Percentiles rank a stretch among this genome's conserved stretches.
These are phyloP conservation scores for Torrubiella hemipterigena DNA, from an alignment of 2,329 filamentous ascomycete species.

Conservation along the genomic window DNA sequence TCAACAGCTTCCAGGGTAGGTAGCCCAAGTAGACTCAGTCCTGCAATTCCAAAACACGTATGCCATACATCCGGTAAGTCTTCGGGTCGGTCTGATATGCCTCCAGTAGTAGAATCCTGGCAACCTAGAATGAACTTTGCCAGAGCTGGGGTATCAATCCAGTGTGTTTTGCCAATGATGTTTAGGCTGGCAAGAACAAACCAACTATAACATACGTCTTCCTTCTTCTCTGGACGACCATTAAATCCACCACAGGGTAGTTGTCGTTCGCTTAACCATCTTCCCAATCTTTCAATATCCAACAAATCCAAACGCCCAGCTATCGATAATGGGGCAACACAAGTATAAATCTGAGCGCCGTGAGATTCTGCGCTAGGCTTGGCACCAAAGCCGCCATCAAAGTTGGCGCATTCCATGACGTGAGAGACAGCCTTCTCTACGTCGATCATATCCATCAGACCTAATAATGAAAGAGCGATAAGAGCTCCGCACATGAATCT, in stretches of 20 bases:
- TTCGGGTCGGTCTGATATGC: slow-evolving; percentile 80
- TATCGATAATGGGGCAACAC: slow-evolving; percentile 76
- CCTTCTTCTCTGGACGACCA: slow-evolving; percentile 85
- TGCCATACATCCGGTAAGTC: slow-evolving; percentile 98
- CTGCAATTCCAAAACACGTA: slow-evolving; percentile 79
- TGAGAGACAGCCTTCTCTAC: slow-evolving; percentile 70
- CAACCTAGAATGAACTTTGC: slow-evolving; percentile 73
- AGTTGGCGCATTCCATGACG: slow-evolving; percentile 74
- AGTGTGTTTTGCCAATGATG: slow-evolving; percentile 79
- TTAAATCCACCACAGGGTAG: slow-evolving; percentile 80
- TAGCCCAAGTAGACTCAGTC: slow-evolving; percentile 71
- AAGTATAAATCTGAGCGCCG: slow-evolving; percentile 91
- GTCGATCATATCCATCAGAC: slow-evolving; percentile 60
- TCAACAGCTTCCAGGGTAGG: slow-evolving; percentile 71
- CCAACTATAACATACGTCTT: slow-evolving; percentile 98
- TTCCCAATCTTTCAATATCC: slow-evolving; percentile 68
- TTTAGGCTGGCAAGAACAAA: slow-evolving; percentile 90
- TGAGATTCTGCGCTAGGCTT: slow-evolving; percentile 88
- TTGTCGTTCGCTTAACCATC: slow-evolving; percentile 91
- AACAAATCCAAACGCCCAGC: slow-evolving; percentile 71
- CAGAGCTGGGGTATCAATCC: slow-evolving; percentile 80
- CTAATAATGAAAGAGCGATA: slow-evolving; percentile 77
- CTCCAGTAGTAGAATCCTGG: slow-evolving; percentile 75
- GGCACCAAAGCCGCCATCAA: slow-evolving; percentile 88
- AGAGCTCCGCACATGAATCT: slow-evolving; percentile 86